phyloP scores from a whole-genome alignment of 108 stramenopile species.

The Bacterosira constricta region DNA sequence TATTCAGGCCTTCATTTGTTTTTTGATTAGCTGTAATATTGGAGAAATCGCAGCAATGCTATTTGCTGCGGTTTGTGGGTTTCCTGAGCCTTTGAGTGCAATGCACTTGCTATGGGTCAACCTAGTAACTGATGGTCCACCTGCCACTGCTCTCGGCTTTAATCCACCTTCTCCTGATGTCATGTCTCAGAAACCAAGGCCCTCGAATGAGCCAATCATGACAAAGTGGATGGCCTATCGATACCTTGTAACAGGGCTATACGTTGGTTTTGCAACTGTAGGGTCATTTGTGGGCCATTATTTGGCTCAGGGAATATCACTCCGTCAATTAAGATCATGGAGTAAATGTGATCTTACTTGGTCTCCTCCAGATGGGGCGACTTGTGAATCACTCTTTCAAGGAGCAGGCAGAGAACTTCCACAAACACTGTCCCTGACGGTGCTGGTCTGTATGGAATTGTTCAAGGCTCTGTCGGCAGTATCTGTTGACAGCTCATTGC shows the following conservation, averaged over 20 bases:
- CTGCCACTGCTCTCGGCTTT: constrained; percentile 97
- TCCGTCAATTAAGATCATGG: constrained; percentile 58
- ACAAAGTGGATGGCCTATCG: constrained; percentile 91
- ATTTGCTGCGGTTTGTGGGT: constrained; percentile 87
- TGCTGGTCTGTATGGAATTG: constrained; percentile 97
- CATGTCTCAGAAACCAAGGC: constrained; percentile 91
- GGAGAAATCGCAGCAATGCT: constrained; percentile 97
- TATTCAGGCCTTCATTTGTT: constrained; percentile 97
- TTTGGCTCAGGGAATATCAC: constrained; percentile 66
- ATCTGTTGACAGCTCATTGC: constrained; percentile 90
- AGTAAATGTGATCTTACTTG: constrained; percentile 58
- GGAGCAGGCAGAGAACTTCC: constrained; percentile 79
- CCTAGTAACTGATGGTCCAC: constrained; percentile 98
- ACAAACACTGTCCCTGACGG: constrained; percentile 91
- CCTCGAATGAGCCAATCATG: constrained; percentile 93
- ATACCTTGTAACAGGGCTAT: constrained; percentile 93
- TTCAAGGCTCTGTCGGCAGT: constrained; percentile 96
- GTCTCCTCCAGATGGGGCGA: constrained; percentile 49
- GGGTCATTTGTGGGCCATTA: constrained; percentile 94
- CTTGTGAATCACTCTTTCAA: constrained; percentile 76
- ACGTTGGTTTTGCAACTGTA: constrained; percentile 96
- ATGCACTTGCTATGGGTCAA: constrained; percentile 99
- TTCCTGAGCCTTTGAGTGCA: constrained; percentile 96
- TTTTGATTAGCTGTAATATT: constrained; percentile 97
- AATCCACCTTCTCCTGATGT: constrained; percentile 95